A percentile compares a stretch with the other conserved stretches of the same genome.
Conservation (phyloP, 169 alveolate species). For the Babesia bovis region DNA sequence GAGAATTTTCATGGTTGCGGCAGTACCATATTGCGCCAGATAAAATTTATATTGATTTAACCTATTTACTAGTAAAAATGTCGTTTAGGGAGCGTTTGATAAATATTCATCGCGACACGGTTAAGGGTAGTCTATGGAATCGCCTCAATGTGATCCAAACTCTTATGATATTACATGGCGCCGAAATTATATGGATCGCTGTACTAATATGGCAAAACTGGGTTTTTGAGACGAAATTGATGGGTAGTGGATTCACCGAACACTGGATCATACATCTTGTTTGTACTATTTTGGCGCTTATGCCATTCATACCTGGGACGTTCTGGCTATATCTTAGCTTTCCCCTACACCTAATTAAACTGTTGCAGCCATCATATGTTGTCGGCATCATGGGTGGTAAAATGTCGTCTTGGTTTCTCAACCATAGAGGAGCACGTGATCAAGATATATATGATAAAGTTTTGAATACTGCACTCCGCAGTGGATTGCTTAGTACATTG, state of each 20-base stretch:
- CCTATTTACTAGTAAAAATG: too few species aligned
- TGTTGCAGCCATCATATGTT: conserved; percentile 17
- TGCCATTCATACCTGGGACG: conserved; percentile 24
- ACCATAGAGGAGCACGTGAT: not conserved
- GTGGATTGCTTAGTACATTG: not conserved
- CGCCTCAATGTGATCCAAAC: conserved; percentile 19
- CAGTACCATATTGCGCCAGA: too few species aligned
- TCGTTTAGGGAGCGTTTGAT: not conserved
- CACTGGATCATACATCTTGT: conserved; percentile 14
- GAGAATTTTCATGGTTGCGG: too few species aligned
- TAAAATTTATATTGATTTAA: too few species aligned
- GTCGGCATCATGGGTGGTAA: conserved; percentile 12
- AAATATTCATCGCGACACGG: conserved; percentile 10
- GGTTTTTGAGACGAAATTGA: not conserved
- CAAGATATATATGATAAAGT: not conserved
- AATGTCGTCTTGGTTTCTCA: not conserved
- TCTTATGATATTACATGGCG: not conserved
- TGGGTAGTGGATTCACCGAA: not conserved
- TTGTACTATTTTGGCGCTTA: not conserved
- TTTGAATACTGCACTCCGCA: not conserved
- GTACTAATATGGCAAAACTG: not conserved
- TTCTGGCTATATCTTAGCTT: conserved; percentile 16
- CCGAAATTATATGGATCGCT: not conserved
- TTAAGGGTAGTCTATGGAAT: not conserved
- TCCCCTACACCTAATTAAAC: conserved; percentile 11